Evolutionary conservation across 2,329 filamentous ascomycete genomes (phyloP), one percentile per base, ranked within the genome.

Genomic region (Stenocarpella maydis): DNA sequence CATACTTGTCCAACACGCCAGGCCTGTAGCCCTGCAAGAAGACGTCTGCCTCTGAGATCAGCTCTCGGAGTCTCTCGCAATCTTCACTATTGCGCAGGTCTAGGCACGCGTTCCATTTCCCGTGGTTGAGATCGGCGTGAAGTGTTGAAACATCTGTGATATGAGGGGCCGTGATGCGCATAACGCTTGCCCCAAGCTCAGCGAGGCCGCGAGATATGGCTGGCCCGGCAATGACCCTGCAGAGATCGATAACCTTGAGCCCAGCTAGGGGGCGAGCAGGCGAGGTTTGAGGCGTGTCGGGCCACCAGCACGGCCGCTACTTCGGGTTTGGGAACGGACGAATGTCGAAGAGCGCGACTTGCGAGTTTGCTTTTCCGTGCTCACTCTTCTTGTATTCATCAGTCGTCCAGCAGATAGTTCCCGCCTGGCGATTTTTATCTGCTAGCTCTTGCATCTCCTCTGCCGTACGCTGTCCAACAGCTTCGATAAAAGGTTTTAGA

Each of bases 21-120:
- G 80, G 80, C 7, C 85, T 79, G 77, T 85, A 88, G 21, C 86
- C 85, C 69, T 87, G 83, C 24, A 88, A 75, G 66, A 88, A 83
- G 39, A 88, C 81, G 72, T 89, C 87, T 1, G 82, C 85, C 1
- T 84, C 82, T 4, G 74, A 71, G 7, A 87, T 77, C 4, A 87
- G 77, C 15, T 74, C 74, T 2, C 78, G 73, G 14, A 86, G 75
- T 49, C 78, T 79, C 52, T 78, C 73, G 0, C 79, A 49, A 55
- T 85, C 84, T 1, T 76, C 74, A 1, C 78, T 71, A 3, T 80
- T 77, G 47, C 80, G 79, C 52, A 63, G 17, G 71, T 88, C 82
- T 2, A 88, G 75, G 9, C 77, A 75, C 2, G 81, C 77, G 1
- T 81, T 83, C 63, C 80, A 80, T 73, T 85, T 85, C 15, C 84